Conservation (phyloP, 345 rosid species). For the Eucalyptus coolabah region DNA sequence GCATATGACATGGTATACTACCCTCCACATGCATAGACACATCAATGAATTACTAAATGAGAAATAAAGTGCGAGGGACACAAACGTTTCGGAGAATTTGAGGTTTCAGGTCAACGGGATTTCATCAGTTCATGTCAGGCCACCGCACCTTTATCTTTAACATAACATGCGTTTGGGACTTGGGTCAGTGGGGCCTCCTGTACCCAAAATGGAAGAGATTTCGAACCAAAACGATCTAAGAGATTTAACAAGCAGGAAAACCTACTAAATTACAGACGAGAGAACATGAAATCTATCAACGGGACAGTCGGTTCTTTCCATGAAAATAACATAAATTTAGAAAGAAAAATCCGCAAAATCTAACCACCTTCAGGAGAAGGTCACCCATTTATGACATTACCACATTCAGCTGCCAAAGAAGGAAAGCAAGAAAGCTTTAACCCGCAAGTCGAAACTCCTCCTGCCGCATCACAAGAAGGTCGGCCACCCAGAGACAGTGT, state of each 20-base stretch:
- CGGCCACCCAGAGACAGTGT: neutral
- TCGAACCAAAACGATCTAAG: neutral
- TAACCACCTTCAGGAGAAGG: conserved; percentile 26
- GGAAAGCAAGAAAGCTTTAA: neutral
- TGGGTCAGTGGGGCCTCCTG: neutral
- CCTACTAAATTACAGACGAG: conserved; percentile 26
- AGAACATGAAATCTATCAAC: neutral
- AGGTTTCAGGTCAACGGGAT: neutral
- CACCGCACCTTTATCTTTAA: neutral
- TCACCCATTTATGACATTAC: conserved; percentile 2
- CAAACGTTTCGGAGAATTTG: neutral
- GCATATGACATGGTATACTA: neutral
- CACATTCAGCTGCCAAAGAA: neutral
- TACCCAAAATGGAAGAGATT: neutral
- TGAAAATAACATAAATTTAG: conserved; percentile 4
- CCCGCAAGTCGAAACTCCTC: neutral
- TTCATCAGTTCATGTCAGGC: neutral
- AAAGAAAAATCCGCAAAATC: conserved; percentile 26
- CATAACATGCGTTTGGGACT: neutral
- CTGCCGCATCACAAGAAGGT: neutral
- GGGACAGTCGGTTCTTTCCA: neutral
- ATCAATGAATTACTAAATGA: neutral
- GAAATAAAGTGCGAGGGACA: neutral
- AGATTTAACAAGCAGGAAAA: conserved; percentile 5
- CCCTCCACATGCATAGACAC: neutral